These are phyloP conservation scores for Aspergillus baeticus DNA, from an alignment of 495 filamentous ascomycete species.

Conservation along the genomic window DNA sequence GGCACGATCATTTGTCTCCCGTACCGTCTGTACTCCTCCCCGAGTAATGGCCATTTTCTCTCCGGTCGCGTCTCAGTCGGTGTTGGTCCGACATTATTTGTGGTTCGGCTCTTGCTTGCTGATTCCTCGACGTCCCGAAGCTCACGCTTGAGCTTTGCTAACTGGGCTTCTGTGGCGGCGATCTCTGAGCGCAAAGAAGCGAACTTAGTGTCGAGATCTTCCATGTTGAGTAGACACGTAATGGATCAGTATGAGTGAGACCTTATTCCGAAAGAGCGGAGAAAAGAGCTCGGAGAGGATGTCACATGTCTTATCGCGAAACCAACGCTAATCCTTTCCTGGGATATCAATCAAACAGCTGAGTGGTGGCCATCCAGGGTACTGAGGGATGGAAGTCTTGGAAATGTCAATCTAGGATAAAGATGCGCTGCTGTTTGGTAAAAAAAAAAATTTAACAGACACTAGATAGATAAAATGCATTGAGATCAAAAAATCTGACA, in stretches of 20 bases:
- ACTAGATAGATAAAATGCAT: too few relatives aligned
- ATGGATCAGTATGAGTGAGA: background rate
- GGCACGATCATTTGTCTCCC: slow-evolving; percentile 91
- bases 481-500: too few relatives aligned
- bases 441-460: too few relatives aligned
- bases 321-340: background rate
- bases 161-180: slow-evolving; percentile 36
- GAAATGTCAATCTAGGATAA: too few relatives aligned
- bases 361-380: too few relatives aligned
- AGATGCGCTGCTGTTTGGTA: too few relatives aligned
- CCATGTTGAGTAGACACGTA: slow-evolving; percentile 7
- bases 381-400: too few relatives aligned
- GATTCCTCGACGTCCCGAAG: slow-evolving; percentile 34
- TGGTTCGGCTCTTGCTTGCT: slow-evolving; percentile 18
- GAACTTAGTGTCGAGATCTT: slow-evolving; percentile 31
- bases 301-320: slow-evolving; percentile 11
- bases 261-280: background rate
- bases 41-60: slow-evolving; percentile 59
- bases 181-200: slow-evolving; percentile 42
- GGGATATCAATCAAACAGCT: too few relatives aligned
- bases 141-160: slow-evolving; percentile 36
- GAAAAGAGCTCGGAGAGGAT: background rate
- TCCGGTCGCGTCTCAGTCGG: background rate
- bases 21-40: slow-evolving; percentile 79
- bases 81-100: slow-evolving; percentile 1